Base-by-base conservation (phyloP, 164 flowering plant genomes). In the Cinnamomum chago region DNA sequence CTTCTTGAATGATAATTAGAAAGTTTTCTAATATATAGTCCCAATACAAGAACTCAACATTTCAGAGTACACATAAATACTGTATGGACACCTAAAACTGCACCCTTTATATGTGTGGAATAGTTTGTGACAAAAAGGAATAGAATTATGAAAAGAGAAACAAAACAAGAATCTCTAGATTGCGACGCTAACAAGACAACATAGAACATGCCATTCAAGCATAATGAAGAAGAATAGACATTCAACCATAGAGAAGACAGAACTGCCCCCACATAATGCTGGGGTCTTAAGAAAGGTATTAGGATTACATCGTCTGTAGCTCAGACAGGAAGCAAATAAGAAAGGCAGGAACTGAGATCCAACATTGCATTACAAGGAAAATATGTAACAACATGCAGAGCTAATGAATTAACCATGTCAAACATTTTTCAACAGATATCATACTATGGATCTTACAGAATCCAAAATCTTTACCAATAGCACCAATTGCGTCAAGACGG, bases 401-500 rank as follows among this genome's bases (percentile, higher is more conserved):
- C 67, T 24, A 3, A 64, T 64, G 28, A 64, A 7, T 64, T 24
- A 10, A 64, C 14, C 25, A 64, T 64, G 28, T 22, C 4, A 23
- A 22, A n/a, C 22, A 20, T 15, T 58, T 23, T 20, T 22, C 13
- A 64, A 20, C 25, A 64, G 67, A 64, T 22, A 64, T 5, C 60
- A 13, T 18, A 13, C n/a, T 20, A 55, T 55, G n/a, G n/a, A 15
- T 55, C 6, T 18, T 1, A 64, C 5, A 40, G 47, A 40, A 15
- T 23, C 40, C 22, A 30, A 69, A 28, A 70, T 20, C 11, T 40
- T 81, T 87, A 94, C 98, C 97, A 71, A 91, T 88, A 20, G 98
- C 97, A 67, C 97, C 98, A 80, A 94, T 94, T 62, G 98, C 97
- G 83, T 93, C 98, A 77, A 93, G 93, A 50, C 95, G 92, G 77